Evolutionary conservation across 2,329 filamentous ascomycete species (phyloP), one percentile per base, ranked within the genome.

Genomic region (Hypoxylon sp.): DNA sequence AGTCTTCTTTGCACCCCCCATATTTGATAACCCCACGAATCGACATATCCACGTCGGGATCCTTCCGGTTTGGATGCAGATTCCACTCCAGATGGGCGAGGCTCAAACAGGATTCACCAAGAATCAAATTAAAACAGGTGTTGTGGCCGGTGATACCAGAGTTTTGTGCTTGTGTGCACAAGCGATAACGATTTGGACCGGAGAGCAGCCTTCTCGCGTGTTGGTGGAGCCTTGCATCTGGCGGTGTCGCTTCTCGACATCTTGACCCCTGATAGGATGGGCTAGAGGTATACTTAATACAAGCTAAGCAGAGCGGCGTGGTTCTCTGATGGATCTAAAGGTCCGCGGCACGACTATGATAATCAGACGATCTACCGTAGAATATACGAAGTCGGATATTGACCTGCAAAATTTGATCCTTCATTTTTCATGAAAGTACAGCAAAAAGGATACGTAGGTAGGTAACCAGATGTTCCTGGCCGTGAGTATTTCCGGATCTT

Each of bases 321-420:
- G 37, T 60, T 35, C 46, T 52, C 29, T 50, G 51, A 69, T 68
- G 66, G 65, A 67, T 65, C 62, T 68, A 54, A 63, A 59, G 65
- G 66, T 69, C 68, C 61, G 60, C 68, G 62, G 65, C 59, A 63
- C 66, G 62, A 59, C 52, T 66, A 29, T 71, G 62, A 66, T 64
- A 48, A 63, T 66, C 66, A 59, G 52, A 39, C 57, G 69, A 71
- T 71, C 62, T 69, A 62, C 66, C 59, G 51, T 52, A 24, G 26
- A 59, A 61, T 63, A 66, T 59, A 61, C 66, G 55, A 55, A 69
- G 14, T 64, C 35, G 66, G 69, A 59, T 51, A 29, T 50, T 19
- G 44, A 55, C 55, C 33, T 69, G 63, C 55, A 69, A 71, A 66
- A 52, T 54, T 64, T 61, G 26, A 63, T 59, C 66, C 69, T 69